phyloP scores from a whole-genome alignment of 805 yeast genomes.

The Wickerhamomyces rabaulensis region DNA sequence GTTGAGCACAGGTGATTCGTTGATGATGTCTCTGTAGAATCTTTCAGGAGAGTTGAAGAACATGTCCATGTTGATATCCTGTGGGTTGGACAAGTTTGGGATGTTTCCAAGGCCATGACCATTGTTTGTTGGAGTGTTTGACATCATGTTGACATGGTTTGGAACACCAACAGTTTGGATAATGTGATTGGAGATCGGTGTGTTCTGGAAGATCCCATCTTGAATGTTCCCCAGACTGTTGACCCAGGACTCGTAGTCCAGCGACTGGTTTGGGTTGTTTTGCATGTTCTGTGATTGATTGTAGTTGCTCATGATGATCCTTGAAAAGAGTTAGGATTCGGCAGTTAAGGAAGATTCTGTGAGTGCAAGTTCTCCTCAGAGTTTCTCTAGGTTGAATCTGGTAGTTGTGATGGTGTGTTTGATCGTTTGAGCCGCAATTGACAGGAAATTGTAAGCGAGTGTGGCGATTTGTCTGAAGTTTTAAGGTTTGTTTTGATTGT shows the following conservation, averaged over 20 bases:
- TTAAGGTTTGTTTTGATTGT: background rate
- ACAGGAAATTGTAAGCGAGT: too few relatives aligned
- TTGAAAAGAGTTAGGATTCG: background rate
- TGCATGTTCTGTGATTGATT: background rate
- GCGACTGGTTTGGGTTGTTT: conserved; percentile 12
- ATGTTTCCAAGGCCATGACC: background rate
- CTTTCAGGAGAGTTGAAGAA: conserved; percentile 24
- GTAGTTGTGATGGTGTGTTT: too few relatives aligned
- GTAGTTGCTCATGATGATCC: background rate
- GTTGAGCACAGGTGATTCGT: conserved; percentile 21
- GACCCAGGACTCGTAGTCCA: conserved; percentile 25
- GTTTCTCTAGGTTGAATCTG: background rate
- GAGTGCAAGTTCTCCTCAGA: too few relatives aligned
- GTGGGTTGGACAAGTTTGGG: background rate
- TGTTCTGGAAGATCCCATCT: conserved; percentile 22
- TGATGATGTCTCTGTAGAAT: conserved; percentile 22
- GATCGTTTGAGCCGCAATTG: too few relatives aligned
- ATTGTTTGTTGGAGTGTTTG: conserved; percentile 3
- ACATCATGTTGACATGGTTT: background rate
- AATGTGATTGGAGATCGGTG: conserved; percentile 21
- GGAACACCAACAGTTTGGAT: conserved; percentile 9
- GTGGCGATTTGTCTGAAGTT: background rate
- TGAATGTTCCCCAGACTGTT: conserved; percentile 21
- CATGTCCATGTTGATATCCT: conserved; percentile 10
- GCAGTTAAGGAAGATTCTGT: too few relatives aligned